phyloP scores from a whole-genome alignment of 2,329 filamentous ascomycete species.

The Phialophora expanda region DNA sequence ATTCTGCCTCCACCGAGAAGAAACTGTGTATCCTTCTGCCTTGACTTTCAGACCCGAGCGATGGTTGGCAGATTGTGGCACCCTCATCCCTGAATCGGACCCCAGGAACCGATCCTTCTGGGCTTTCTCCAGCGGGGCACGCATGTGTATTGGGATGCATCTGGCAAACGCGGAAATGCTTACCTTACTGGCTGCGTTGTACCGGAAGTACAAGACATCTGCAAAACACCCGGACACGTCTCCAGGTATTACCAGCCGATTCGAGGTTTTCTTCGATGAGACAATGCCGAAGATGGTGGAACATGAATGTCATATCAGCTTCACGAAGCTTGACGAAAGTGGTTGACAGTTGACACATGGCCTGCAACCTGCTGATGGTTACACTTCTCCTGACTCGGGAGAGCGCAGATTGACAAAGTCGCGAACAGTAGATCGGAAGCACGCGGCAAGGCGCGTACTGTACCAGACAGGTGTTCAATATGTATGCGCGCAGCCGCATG shows the following conservation, averaged over 20 bases:
- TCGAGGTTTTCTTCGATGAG: constrained; percentile 44
- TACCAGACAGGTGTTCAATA: constrained; percentile 24
- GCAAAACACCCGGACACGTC: constrained; percentile 39
- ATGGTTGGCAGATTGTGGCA: constrained; percentile 35
- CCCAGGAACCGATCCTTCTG: constrained; percentile 42
- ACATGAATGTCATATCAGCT: constrained; percentile 38
- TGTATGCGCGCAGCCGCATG: constrained; percentile 28
- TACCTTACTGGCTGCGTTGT: constrained; percentile 53
- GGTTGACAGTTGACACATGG: neutral
- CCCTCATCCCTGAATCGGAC: constrained; percentile 35
- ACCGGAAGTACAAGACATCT: constrained; percentile 51
- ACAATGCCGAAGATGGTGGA: constrained; percentile 37
- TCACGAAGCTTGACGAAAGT: constrained; percentile 23
- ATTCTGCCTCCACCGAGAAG: constrained; percentile 48
- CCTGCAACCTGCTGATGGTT: neutral
- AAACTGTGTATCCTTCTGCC: constrained; percentile 54
- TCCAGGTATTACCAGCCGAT: constrained; percentile 43
- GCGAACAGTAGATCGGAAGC: neutral
- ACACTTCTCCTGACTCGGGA: neutral
- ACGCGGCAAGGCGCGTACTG: constrained; percentile 13
- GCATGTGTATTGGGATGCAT: constrained; percentile 51
- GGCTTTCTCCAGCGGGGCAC: constrained; percentile 49
- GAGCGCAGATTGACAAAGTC: neutral
- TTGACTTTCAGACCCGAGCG: constrained; percentile 51
- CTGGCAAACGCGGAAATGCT: constrained; percentile 60